A percentile compares a stretch with the other conserved stretches of the same genome.
These are phyloP conservation scores for Podaxis sp. DNA, from an alignment of 768 basidiomycete genomes.

Conservation along the genomic window DNA sequence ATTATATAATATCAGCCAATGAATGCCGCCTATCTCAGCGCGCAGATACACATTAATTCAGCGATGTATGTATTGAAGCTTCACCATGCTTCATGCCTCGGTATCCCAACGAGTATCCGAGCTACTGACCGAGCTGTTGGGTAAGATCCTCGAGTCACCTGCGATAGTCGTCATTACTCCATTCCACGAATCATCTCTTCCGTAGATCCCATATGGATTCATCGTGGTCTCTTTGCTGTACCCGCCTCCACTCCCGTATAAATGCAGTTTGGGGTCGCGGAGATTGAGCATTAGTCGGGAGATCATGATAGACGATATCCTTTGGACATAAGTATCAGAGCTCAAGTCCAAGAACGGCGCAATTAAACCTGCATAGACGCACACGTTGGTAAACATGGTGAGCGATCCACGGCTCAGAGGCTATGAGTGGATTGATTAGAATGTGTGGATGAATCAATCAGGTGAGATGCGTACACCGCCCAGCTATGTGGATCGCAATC, in stretches of 20 bases:
- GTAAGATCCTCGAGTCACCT: no score
- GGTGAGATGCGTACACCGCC: constrained; percentile 28
- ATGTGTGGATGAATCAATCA: not conserved
- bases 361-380: not conserved
- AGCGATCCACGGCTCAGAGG: not conserved
- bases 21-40: no score
- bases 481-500: constrained; percentile 22
- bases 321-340: not conserved
- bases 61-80: no score
- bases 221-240: not conserved
- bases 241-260: not conserved
- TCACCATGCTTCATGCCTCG: no score
- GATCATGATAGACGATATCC: not conserved
- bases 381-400: not conserved
- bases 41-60: no score
- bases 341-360: not conserved
- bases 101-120: no score
- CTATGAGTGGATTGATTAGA: not conserved
- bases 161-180: no score
- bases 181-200: not conserved
- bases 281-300: constrained; percentile 5
- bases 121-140: no score
- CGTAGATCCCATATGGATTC: not conserved
- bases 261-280: constrained; percentile 1
- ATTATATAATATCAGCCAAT: no score